Evolutionary conservation across 2,329 filamentous ascomycete species (phyloP), one percentile per base, ranked within the genome.

Genomic region (Neonectria magnoliae): DNA sequence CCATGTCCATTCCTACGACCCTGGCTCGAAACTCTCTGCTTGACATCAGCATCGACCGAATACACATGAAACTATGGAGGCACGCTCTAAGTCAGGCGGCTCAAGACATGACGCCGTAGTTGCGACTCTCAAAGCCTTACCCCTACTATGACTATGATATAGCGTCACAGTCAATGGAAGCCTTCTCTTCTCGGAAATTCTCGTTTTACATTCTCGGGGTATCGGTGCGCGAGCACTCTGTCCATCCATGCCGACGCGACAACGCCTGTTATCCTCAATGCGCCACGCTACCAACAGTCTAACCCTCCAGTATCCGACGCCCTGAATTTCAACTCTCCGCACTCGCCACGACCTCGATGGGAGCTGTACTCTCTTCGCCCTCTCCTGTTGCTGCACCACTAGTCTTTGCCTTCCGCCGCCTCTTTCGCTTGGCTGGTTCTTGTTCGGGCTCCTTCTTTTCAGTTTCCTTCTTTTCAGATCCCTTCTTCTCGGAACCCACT

Each of bases 401-500:
- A 13, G 70, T 18, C 70, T 79, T 78, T 55, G 62, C 68, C 70
- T 71, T 80, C 68, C 69, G 75, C 64, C 73, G 72, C 57, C 76
- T 72, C 69, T 77, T 76, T 52, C 77, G 69, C 69, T 77, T 78
- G 57, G 70, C 71, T 48, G 69, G 64, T 20, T 60, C 74, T 58
- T 68, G 68, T 41, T 20, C n/a, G n/a, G 69, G 64, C 22, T 60
- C 73, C 38, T 75, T 74, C 56, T 68, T 67, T 42, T 64, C 60
- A 22, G 41, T 60, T 7, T 75, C 71, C 10, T 67, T 65, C 25
- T 69, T 62, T 41, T 65, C 61, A 22, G 41, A 60, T 7, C 74
- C 71, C 9, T 67, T 65, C 25, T 69, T 62, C 36, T 71, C 68
- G 6, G 50, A 80, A 50, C 74, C 73, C 70, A 79, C 79, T 67